These are phyloP conservation scores for Syzygium syzygioides DNA, from an alignment of 441 rosid species.

Conservation along the genomic window DNA sequence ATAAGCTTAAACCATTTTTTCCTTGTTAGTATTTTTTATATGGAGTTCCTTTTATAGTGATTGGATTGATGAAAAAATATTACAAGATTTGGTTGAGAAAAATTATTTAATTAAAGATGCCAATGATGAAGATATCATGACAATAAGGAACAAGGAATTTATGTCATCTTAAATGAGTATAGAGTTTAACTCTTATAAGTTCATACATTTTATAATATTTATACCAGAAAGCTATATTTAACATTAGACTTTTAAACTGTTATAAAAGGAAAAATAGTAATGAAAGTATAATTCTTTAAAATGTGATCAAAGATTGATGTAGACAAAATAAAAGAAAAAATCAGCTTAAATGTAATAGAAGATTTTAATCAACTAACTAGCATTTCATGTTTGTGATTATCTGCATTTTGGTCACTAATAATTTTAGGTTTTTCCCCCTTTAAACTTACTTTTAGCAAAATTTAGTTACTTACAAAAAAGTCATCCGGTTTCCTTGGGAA, in stretches of 20 bases:
- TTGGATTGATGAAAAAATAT: neutral
- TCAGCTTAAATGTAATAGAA: neutral
- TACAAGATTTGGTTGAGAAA: neutral
- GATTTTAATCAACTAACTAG: neutral
- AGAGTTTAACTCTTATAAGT: neutral
- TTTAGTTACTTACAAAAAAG: neutral
- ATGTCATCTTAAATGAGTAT: neutral
- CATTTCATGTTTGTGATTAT: neutral
- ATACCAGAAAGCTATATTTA: neutral
- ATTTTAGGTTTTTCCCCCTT: neutral
- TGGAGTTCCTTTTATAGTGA: neutral
- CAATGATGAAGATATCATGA: neutral
- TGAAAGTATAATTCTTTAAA: neutral
- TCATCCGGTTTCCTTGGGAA: too few relatives aligned
- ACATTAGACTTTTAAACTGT: neutral
- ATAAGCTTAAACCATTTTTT: neutral
- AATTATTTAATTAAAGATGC: neutral
- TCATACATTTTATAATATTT: neutral
- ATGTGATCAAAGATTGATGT: neutral
- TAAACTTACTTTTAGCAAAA: neutral
- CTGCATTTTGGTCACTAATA: neutral
- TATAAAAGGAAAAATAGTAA: neutral
- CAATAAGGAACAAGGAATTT: neutral
- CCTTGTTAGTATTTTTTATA: neutral
- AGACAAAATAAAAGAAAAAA: neutral